Conservation (phyloP, 805 yeast genomes). For the Saccharomycopsis microspora region DNA sequence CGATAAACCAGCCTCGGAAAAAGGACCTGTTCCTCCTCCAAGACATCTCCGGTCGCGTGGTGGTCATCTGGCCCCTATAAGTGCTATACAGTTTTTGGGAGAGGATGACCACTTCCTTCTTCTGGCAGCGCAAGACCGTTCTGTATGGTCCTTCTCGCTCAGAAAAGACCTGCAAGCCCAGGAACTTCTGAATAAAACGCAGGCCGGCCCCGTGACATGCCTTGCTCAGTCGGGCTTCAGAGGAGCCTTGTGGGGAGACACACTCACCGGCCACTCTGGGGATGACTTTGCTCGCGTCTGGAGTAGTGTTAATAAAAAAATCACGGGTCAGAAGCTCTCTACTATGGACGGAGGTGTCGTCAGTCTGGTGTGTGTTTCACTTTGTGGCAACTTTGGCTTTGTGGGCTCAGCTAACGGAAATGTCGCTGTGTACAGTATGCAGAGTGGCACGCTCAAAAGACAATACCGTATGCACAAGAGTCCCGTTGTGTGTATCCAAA, state of each 20-base stretch:
- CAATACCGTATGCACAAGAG: slow-evolving; percentile 60
- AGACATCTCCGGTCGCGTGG: slow-evolving; percentile 88
- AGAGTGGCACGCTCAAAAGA: slow-evolving; percentile 76
- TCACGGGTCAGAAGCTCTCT: slow-evolving; percentile 59
- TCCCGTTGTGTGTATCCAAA: slow-evolving; percentile 77
- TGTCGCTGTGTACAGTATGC: slow-evolving; percentile 78
- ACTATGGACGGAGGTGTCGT: slow-evolving; percentile 75
- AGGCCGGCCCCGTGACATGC: slow-evolving; percentile 43
- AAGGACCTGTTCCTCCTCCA: slow-evolving; percentile 68
- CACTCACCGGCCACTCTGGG: slow-evolving; percentile 79
- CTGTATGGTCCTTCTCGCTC: slow-evolving; percentile 86
- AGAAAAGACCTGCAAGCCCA: slow-evolving; percentile 96
- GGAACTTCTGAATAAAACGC: slow-evolving; percentile 72
- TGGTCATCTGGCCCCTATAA: slow-evolving; percentile 93
- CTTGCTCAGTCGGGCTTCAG: slow-evolving; percentile 66
- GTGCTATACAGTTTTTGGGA: slow-evolving; percentile 63
- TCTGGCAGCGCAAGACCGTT: slow-evolving; percentile 77
- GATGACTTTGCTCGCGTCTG: slow-evolving; percentile 83
- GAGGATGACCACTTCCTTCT: slow-evolving; percentile 72
- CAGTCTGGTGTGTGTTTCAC: slow-evolving; percentile 68
- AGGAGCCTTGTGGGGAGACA: slow-evolving; percentile 88
- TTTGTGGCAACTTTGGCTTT: slow-evolving; percentile 91
- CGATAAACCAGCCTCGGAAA: slow-evolving; percentile 74
- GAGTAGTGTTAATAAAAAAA: slow-evolving; percentile 68
- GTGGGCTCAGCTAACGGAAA: slow-evolving; percentile 85